Evolutionary conservation across 768 basidiomycete genomes (phyloP), one percentile per base, ranked within the genome.

Genomic region (Leccinum boreale): DNA sequence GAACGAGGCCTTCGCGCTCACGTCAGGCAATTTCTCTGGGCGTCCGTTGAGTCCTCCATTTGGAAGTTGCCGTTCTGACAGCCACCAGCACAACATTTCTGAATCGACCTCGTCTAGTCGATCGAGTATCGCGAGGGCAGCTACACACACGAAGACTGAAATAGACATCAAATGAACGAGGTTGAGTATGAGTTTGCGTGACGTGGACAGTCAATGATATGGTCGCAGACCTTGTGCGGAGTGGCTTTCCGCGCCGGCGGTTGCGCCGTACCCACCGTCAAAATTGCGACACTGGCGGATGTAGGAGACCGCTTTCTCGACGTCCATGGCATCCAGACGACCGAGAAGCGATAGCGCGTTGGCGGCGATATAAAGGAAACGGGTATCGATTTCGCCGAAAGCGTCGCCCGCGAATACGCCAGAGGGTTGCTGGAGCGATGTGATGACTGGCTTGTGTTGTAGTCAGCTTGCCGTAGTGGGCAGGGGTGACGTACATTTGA

Each of bases 21-120:
- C 97, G 69, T 98, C 96, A 74, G 94, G 92, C 33, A 98, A 77
- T 74, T 99, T 99, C 70, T 99, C 93, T 10, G 97, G 97, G n/a
- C 97, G 80, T 0, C 96, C 97, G 63, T 98, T 98, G 58, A 99
- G 76, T 0, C 97, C 97, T 8, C 97, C 97, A 65, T 83, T 93
- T 0, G 94, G 89, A 12, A 97, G 78, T 70, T 99, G 97, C 7
- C 97, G 80, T 68, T 98, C 97, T 6, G 90, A 83, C 3, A 99
- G 75, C 97, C 97, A 98, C 89, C 92, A 95, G 3, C 79, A 89
- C 1, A 98, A 75, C 28, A 85, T 90, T n/a, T 90, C 82, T 2
- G 77, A 68, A 66, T 98, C 93, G 4, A 96, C 81, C 29, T 80
- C 79, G 64, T 97, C 90, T 14, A 98, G 74, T 49, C 86, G 74